A percentile compares a stretch with the other conserved stretches of the same genome.
Conservation (phyloP, 768 basidiomycete genomes). For the Sistotremastrum niveocremeum region DNA sequence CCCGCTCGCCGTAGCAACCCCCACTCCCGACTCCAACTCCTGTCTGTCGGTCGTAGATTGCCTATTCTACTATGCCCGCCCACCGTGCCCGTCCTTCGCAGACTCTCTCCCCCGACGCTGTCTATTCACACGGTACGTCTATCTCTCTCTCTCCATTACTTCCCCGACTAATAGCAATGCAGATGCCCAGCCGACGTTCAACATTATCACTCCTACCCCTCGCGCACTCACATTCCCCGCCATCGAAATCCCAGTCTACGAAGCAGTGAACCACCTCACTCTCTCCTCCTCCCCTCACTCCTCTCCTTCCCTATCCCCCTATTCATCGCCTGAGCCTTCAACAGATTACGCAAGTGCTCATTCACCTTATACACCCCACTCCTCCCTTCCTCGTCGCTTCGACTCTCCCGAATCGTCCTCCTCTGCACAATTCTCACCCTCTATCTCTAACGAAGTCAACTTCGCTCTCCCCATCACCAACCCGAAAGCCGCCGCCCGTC, state of each 20-base stretch:
- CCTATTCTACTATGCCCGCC: too few relatives aligned
- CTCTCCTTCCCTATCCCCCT: constrained; percentile 56
- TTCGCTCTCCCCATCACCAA: constrained; percentile 17
- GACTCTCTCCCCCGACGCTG: too few relatives aligned
- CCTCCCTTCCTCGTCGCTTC: constrained; percentile 17
- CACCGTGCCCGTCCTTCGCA: too few relatives aligned
- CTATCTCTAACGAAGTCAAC: constrained; percentile 26
- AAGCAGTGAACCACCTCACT: background rate
- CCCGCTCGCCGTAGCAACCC: too few relatives aligned
- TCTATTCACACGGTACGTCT: too few relatives aligned
- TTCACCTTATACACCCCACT: too few relatives aligned
- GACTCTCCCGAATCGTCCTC: constrained; percentile 23
- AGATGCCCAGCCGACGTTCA: constrained; percentile 31
- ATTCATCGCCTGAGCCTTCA: constrained; percentile 50
- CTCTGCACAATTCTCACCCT: constrained; percentile 25
- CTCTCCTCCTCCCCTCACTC: constrained; percentile 5
- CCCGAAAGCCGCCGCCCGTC: constrained; percentile 10
- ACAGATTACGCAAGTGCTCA: too few relatives aligned
- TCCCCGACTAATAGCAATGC: too few relatives aligned
- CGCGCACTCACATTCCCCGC: constrained; percentile 51
- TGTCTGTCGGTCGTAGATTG: too few relatives aligned
- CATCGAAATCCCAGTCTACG: constrained; percentile 15
- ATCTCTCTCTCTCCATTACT: too few relatives aligned
- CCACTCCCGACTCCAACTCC: too few relatives aligned
- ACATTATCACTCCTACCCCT: constrained; percentile 52